Percentiles rank a stretch among this genome's conserved stretches.
Conservation (phyloP, 768 basidiomycete genomes). For the Termitomyces sp. region DNA sequence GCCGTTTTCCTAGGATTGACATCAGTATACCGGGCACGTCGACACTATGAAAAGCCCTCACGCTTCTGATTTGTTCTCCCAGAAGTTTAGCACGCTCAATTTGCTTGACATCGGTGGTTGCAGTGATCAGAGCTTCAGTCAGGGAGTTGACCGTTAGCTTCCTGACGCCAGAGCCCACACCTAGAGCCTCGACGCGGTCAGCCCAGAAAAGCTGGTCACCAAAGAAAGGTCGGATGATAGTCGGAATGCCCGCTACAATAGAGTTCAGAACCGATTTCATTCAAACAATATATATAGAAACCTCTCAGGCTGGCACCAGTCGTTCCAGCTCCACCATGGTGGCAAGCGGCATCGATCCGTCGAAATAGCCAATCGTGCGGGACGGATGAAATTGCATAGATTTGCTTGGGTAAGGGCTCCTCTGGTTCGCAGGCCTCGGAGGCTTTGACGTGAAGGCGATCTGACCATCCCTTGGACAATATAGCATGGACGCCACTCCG, state of each 20-base stretch:
- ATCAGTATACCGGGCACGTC: neutral
- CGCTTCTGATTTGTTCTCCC: constrained; percentile 83
- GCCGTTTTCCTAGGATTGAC: constrained; percentile 75
- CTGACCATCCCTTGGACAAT: constrained; percentile 97
- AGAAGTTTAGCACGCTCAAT: constrained; percentile 79
- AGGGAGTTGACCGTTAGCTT: constrained; percentile 80
- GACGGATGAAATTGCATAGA: constrained; percentile 79
- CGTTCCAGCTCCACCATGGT: constrained; percentile 97
- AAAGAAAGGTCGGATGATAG: constrained; percentile 96
- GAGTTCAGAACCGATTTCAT: neutral
- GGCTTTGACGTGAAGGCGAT: constrained; percentile 70
- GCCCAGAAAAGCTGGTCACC: constrained; percentile 99
- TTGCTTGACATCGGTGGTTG: constrained; percentile 87
- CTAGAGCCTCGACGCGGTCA: constrained; percentile 94
- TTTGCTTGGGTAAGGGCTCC: constrained; percentile 69
- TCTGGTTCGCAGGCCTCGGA: constrained; percentile 56
- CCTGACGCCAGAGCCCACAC: constrained; percentile 82
- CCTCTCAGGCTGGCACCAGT: constrained; percentile 93
- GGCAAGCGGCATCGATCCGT: constrained; percentile 93
- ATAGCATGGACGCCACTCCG: constrained; percentile 89
- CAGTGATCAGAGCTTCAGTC: constrained; percentile 70
- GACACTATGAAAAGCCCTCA: constrained; percentile 27
- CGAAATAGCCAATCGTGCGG: constrained; percentile 97
- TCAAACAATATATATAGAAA: constrained; percentile 24
- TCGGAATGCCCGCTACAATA: constrained; percentile 79